Conservation (phyloP, 805 yeast species). For the Isabelozyma pseudorhagii region DNA sequence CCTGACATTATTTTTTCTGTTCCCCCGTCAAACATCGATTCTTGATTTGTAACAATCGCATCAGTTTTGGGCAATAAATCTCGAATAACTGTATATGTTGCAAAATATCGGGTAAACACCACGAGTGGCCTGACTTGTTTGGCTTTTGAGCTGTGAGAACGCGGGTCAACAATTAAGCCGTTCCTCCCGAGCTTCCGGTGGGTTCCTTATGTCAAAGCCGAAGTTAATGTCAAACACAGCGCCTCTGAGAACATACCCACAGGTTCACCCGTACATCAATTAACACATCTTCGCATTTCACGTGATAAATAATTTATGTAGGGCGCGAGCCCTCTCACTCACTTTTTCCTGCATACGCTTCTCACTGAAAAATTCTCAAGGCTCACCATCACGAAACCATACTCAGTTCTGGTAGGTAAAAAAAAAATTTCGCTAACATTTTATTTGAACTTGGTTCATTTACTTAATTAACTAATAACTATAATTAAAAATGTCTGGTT, state of each 20-base stretch:
- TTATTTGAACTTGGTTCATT: neutral
- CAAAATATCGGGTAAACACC: neutral
- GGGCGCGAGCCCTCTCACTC: neutral
- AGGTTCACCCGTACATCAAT: neutral
- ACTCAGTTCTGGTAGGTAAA: neutral
- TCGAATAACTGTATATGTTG: neutral
- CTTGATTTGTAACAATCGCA: neutral
- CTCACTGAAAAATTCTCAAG: neutral
- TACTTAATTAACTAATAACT: conserved; percentile 17
- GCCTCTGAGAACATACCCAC: neutral
- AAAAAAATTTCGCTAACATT: neutral
- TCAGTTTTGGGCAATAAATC: neutral
- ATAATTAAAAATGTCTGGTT: conserved; percentile 66
- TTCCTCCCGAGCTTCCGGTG: no score
- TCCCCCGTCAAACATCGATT: neutral
- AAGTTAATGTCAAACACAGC: no score
- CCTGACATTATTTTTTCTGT: neutral
- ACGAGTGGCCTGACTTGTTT: no score
- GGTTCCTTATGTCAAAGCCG: no score
- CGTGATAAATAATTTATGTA: neutral
- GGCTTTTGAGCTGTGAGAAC: no score
- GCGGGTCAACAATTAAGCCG: no score
- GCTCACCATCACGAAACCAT: neutral
- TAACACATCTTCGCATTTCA: neutral
- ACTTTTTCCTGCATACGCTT: neutral